A percentile compares a stretch with the other conserved stretches of the same genome.
These are phyloP conservation scores for Mycena indigotica DNA, from an alignment of 768 basidiomycete species.

Conservation along the genomic window DNA sequence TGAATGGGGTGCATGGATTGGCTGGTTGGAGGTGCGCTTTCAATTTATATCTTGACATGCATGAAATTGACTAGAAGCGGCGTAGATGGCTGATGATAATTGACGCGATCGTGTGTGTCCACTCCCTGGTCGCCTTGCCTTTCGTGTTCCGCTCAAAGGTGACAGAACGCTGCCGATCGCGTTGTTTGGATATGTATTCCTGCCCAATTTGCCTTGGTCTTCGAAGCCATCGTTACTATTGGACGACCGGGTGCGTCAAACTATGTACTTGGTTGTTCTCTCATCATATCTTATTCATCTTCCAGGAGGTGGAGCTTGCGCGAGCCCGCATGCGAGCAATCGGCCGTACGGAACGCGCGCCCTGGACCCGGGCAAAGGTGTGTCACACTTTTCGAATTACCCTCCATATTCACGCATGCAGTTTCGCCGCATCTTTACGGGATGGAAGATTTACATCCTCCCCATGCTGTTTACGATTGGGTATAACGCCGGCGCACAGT, in stretches of 20 bases:
- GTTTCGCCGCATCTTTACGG: constrained; percentile 17
- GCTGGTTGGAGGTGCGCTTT: constrained; percentile 4
- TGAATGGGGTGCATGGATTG: constrained; percentile 14
- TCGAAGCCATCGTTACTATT: constrained; percentile 14
- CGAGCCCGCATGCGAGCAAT: constrained; percentile 20
- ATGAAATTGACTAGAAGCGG: neutral
- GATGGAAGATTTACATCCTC: constrained; percentile 19
- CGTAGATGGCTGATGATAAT: constrained; percentile 24
- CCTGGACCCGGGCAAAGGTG: constrained; percentile 17
- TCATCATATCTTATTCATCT: neutral
- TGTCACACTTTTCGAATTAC: neutral
- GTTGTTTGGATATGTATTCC: constrained; percentile 16
- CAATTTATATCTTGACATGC: neutral
- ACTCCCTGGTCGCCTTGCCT: neutral
- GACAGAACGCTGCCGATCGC: constrained; percentile 19
- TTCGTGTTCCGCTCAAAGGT: neutral
- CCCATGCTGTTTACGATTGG: constrained; percentile 21
- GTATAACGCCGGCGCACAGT: constrained; percentile 21
- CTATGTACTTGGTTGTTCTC: neutral
- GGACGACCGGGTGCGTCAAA: neutral
- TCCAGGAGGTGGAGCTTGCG: constrained; percentile 21
- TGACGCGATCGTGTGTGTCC: constrained; percentile 21
- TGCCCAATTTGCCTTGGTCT: constrained; percentile 17
- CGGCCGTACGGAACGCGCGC: constrained; percentile 17
- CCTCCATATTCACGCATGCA: neutral